phyloP scores from a whole-genome alignment of 2,329 filamentous ascomycete genomes.

The Alternaria alternata region DNA sequence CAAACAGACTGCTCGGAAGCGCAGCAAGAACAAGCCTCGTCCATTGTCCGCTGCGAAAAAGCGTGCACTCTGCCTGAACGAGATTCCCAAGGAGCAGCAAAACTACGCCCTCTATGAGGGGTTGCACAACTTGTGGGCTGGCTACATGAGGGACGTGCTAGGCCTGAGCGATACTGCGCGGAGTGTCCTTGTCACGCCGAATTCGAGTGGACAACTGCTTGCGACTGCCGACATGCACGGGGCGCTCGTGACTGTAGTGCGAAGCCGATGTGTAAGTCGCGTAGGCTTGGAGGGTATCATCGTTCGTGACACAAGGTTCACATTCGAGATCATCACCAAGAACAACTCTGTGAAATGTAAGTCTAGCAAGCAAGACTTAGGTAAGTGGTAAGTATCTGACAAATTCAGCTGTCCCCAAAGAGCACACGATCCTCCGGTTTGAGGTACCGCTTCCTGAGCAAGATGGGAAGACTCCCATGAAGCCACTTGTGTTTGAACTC shows the following conservation, averaged over 20 bases:
- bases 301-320: conserved; percentile 84
- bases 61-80: conserved; percentile 74
- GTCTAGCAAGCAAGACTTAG: conserved; percentile 26
- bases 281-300: conserved; percentile 89
- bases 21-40: conserved; percentile 61
- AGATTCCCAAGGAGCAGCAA: conserved; percentile 72
- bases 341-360: conserved; percentile 73
- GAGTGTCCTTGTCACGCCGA: conserved; percentile 61
- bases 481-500: conserved; percentile 78
- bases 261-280: conserved; percentile 79
- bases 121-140: conserved; percentile 80
- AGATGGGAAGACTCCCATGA: conserved; percentile 36
- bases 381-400: conserved; percentile 25
- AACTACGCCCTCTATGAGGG: conserved; percentile 81
- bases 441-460: conserved; percentile 63
- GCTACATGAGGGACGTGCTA: conserved; percentile 84
- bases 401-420: conserved; percentile 76
- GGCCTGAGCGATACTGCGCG: conserved; percentile 59
- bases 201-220: conserved; percentile 74
- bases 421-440: conserved; percentile 85
- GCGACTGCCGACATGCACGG: conserved; percentile 91
- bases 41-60: conserved; percentile 84
- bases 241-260: conserved; percentile 80
- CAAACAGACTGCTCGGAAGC: conserved; percentile 38
- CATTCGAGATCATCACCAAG: conserved; percentile 82